A percentile compares a stretch with the other conserved stretches of the same genome.
Conservation (phyloP, 495 filamentous ascomycete species). For the Pyrenula massariospora region DNA sequence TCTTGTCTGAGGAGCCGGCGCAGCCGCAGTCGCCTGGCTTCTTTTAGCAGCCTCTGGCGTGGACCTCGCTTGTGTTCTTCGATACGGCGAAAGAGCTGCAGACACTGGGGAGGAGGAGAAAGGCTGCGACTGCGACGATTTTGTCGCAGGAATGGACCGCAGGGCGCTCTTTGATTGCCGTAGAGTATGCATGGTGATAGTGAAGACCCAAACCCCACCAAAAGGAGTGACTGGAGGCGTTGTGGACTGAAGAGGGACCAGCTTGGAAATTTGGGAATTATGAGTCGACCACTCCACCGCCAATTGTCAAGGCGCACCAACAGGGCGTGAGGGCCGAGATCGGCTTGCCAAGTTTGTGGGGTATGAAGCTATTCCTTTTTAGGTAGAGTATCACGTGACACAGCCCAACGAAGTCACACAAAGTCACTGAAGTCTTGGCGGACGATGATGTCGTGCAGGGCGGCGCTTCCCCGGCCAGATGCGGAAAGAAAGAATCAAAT, state of each 20-base stretch:
- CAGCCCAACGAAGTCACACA: too few species aligned
- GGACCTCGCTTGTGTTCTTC: slow-evolving; percentile 9
- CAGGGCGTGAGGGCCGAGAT: too few species aligned
- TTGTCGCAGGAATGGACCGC: slow-evolving; percentile 32
- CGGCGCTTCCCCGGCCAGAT: too few species aligned
- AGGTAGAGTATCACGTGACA: too few species aligned
- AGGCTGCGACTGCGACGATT: slow-evolving; percentile 23
- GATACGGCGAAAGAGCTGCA: slow-evolving; percentile 32
- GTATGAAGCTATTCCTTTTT: too few species aligned
- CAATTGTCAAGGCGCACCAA: too few species aligned
- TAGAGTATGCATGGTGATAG: slow-evolving; percentile 32
- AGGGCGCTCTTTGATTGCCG: slow-evolving; percentile 35
- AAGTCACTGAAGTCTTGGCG: too few species aligned
- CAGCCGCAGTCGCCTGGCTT: slow-evolving; percentile 36
- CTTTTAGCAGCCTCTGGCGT: slow-evolving; percentile 24
- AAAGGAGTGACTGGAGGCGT: not conserved
- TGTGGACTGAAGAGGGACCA: not conserved
- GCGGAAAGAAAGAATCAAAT: too few species aligned
- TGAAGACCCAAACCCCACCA: not conserved
- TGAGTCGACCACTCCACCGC: not conserved
- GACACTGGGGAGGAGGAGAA: slow-evolving; percentile 30
- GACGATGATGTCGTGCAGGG: too few species aligned
- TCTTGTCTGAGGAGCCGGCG: slow-evolving; percentile 28
- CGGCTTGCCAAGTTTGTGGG: too few species aligned
- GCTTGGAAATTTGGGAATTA: not conserved